A percentile compares a stretch with the other conserved stretches of the same genome.
Evolutionary conservation across 495 filamentous ascomycete genomes (phyloP).

Genomic region (Chaetomium fimeti): DNA sequence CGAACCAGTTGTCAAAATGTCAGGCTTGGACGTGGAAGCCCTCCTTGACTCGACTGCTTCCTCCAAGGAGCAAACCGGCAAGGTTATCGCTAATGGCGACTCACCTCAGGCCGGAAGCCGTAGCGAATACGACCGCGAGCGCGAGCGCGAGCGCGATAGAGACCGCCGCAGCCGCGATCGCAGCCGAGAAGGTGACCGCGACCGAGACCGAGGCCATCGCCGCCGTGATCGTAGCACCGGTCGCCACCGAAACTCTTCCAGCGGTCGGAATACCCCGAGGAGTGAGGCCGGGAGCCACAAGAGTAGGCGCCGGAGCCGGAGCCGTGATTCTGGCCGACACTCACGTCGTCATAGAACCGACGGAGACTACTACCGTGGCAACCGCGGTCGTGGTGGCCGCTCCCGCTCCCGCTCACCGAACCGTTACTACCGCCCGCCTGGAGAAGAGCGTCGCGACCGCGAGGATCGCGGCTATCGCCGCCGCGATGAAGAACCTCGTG

Average conservation of each 20-base stretch:
- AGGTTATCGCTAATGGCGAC: slow-evolving; percentile 40
- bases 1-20: slow-evolving; percentile 55
- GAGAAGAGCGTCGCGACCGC: slow-evolving; percentile 55
- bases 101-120: slow-evolving; percentile 56
- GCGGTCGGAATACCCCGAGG: slow-evolving; percentile 59
- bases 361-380: slow-evolving; percentile 72
- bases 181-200: slow-evolving; percentile 52
- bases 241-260: slow-evolving; percentile 41
- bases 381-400: slow-evolving; percentile 48
- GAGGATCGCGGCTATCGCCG: slow-evolving; percentile 49
- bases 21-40: slow-evolving; percentile 89
- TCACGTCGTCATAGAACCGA: slow-evolving; percentile 72
- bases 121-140: slow-evolving; percentile 44
- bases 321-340: slow-evolving; percentile 75
- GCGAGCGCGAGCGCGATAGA: slow-evolving; percentile 42
- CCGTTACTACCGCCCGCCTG: slow-evolving; percentile 71
- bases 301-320: slow-evolving; percentile 80
- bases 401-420: slow-evolving; percentile 74
- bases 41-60: slow-evolving; percentile 86
- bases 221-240: slow-evolving; percentile 68
- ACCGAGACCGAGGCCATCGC: slow-evolving; percentile 61
- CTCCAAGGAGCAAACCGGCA: slow-evolving; percentile 46
- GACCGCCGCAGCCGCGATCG: slow-evolving; percentile 32
- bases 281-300: slow-evolving; percentile 84
- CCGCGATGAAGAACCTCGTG: slow-evolving; percentile 49